Evolutionary conservation across 148 eudicot species (phyloP), one percentile per base, ranked within the genome.

Genomic region (Camellia japonica): DNA sequence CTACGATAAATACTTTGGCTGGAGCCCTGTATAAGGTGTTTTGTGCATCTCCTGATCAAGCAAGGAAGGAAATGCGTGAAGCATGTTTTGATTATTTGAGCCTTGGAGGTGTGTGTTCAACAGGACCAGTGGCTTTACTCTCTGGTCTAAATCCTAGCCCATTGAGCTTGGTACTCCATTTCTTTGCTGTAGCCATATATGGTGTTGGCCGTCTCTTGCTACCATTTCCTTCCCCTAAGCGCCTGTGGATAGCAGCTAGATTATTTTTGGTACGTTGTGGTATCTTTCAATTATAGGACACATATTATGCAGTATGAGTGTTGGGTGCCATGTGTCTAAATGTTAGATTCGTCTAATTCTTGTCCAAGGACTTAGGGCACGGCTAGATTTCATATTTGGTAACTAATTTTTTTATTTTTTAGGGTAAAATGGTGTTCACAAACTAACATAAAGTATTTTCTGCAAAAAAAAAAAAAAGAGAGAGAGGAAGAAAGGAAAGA

Each of bases 61-160:
- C 92, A 61, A 91, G 88, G 62, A 83, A 78, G 74, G 97, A 91
- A 87, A 88, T 93, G 91, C 84, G 91, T 0, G 74, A 89, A 55
- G 96, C 98, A 0, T 92, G 93, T 75, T 92, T 90, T 78, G 94
- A 90, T 78, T 93, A 93, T 80, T 61, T 93, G 58, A 88, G 94
- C 84, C 89, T 93, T 15, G 97, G 98, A 77, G 96, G 96, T 30
- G 91, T 86, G 63, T 92, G 83, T 73, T 92, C 96, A 7, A 75
- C 77, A 20, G 98, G 94, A 61, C 96, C 96, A 6, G 71, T 91
- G 49, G 89, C 89, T 75, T 86, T 93, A 71, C 94, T 93, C 15
- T 92, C 95, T 59, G 95, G 97, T 75, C 86, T 93, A 41, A 90
- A 92, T 71, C 93, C 95, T 73, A 78, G 88, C 60, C 97, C 96